Evolutionary conservation across 441 rosid species (phyloP).

Genomic region (Viola pubescens): DNA sequence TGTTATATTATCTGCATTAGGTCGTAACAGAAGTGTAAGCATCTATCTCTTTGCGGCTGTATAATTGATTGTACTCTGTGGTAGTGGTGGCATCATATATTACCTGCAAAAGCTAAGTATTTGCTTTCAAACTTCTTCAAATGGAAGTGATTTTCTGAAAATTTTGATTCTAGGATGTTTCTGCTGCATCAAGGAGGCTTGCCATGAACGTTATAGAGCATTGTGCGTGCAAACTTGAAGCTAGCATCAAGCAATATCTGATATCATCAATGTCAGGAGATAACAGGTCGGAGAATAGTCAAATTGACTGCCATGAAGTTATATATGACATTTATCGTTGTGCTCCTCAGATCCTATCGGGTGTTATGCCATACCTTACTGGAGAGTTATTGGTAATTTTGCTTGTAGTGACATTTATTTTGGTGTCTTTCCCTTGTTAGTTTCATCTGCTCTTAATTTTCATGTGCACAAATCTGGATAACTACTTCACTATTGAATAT

Average conservation of each 20-base stretch:
- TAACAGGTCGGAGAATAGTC: constrained; percentile 41
- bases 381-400: constrained; percentile 93
- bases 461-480: background rate
- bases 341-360: constrained; percentile 85
- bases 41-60: constrained; percentile 19
- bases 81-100: constrained; percentile 7
- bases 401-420: constrained; percentile 15
- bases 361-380: constrained; percentile 87
- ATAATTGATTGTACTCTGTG: background rate
- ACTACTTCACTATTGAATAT: too few relatives aligned
- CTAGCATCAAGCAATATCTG: constrained; percentile 82
- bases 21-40: constrained; percentile 76
- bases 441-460: background rate
- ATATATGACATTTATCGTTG: constrained; percentile 77
- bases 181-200: constrained; percentile 72
- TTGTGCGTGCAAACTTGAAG: constrained; percentile 86
- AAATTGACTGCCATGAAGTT: constrained; percentile 86
- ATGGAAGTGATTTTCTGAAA: constrained; percentile 25
- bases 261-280: constrained; percentile 91
- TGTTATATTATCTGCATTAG: constrained; percentile 64
- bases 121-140: background rate
- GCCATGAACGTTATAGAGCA: constrained; percentile 88
- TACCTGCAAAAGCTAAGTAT: background rate
- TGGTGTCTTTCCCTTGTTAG: background rate
- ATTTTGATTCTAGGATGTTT: constrained; percentile 53